Conservation (phyloP, 208 protist species). For the Acanthamoeba culbertsoni region DNA sequence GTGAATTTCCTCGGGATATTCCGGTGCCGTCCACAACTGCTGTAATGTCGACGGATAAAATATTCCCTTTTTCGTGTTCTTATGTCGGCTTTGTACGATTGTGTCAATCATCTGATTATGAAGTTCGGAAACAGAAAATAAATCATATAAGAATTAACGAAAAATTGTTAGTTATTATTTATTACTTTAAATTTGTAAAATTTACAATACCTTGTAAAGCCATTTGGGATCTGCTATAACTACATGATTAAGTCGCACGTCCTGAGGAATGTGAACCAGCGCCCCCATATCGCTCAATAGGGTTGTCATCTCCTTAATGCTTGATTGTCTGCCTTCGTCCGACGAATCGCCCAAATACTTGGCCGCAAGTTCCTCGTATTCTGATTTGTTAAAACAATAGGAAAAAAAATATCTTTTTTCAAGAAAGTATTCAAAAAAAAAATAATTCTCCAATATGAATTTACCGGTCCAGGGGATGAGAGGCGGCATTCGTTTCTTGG, state of each 20-base stretch:
- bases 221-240: neutral
- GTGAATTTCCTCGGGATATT: neutral
- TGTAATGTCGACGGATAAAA: neutral
- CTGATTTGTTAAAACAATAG: too few relatives aligned
- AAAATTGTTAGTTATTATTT: neutral
- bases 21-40: neutral
- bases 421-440: neutral
- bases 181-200: neutral
- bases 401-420: too few relatives aligned
- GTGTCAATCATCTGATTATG: neutral
- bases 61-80: constrained; percentile 1
- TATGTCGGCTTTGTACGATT: neutral
- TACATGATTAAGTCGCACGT: neutral
- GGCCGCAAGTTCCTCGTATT: neutral
- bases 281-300: neutral
- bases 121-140: neutral
- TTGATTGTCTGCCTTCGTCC: neutral
- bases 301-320: neutral
- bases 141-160: neutral
- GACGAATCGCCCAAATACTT: neutral
- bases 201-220: neutral
- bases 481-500: neutral
- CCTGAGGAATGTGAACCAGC: neutral
- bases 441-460: neutral
- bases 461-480: neutral